Conservation (phyloP, 192 early-diverging fungal genomes). For the Gaertneriomyces sp. region DNA sequence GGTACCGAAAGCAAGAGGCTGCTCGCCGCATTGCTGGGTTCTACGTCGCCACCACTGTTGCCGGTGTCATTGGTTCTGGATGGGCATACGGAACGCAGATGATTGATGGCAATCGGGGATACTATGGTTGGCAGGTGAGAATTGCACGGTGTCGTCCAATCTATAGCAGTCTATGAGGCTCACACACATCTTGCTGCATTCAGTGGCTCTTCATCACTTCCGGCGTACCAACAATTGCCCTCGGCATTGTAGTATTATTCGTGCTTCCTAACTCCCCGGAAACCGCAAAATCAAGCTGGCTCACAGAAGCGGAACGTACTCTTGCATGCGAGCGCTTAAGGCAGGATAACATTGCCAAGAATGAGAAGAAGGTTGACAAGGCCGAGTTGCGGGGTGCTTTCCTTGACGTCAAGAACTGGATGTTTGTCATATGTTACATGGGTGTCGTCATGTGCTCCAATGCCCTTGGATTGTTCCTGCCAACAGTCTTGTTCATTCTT, state of each 20-base stretch:
- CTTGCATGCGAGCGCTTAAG: slow-evolving; percentile 51
- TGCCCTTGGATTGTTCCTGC: slow-evolving; percentile 36
- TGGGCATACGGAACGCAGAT: slow-evolving; percentile 60
- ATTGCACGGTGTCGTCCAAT: no score
- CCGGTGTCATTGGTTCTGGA: slow-evolving; percentile 68
- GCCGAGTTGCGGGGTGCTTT: slow-evolving; percentile 8
- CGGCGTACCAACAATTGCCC: slow-evolving; percentile 52
- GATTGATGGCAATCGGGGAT: slow-evolving; percentile 51
- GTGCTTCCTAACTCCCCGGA: slow-evolving; percentile 44
- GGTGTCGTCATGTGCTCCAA: slow-evolving; percentile 19
- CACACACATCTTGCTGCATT: no score
- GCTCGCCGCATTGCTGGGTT: slow-evolving; percentile 65
- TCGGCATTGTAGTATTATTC: slow-evolving; percentile 37
- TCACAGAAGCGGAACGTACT: slow-evolving; percentile 52
- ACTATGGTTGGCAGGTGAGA: slow-evolving; percentile 53
- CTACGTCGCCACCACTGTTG: slow-evolving; percentile 64
- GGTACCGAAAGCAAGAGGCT: slow-evolving; percentile 65
- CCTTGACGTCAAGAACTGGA: slow-evolving; percentile 16
- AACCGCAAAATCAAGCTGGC: slow-evolving; percentile 33
- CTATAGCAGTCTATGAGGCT: no score
- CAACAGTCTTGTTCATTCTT: slow-evolving; percentile 38
- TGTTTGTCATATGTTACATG: slow-evolving; percentile 29
- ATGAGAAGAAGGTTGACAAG: slow-evolving; percentile 21
- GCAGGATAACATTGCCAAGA: slow-evolving; percentile 17
- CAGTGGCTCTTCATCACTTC: slow-evolving; percentile 64